Evolutionary conservation across 2,329 filamentous ascomycete genomes (phyloP).

Genomic region (Tolypocladium endophyticum): DNA sequence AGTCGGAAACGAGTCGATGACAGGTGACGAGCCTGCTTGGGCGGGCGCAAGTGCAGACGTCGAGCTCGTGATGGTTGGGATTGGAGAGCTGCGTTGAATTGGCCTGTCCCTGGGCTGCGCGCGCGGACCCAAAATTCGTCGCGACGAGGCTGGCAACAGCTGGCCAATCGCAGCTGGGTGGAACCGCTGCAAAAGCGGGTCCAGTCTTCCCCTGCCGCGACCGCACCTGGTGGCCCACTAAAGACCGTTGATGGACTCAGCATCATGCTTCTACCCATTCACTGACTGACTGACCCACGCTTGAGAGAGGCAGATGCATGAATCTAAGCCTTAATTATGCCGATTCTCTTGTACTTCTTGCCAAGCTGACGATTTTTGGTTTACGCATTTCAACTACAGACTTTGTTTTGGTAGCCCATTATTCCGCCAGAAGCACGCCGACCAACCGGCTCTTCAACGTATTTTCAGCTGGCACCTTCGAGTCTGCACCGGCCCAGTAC

Average conservation of each 20-base stretch:
- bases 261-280: background rate
- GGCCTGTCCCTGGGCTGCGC: constrained; percentile 5
- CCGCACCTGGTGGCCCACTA: background rate
- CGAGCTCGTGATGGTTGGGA: background rate
- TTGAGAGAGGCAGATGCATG: background rate
- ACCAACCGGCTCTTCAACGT: background rate
- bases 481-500: background rate
- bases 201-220: background rate
- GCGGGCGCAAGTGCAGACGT: constrained; percentile 4
- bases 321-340: background rate
- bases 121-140: constrained; percentile 25
- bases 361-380: background rate
- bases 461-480: background rate
- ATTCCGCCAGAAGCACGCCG: background rate
- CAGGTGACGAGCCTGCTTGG: background rate
- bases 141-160: constrained; percentile 20
- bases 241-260: background rate
- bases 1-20: background rate
- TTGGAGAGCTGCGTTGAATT: background rate
- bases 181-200: constrained; percentile 9
- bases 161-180: constrained; percentile 14
- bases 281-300: no score
- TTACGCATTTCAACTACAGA: background rate
- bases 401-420: background rate
- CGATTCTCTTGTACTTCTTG: background rate